Evolutionary conservation across 2,329 filamentous ascomycete species (phyloP).

Genomic region (Fusarium compactum): DNA sequence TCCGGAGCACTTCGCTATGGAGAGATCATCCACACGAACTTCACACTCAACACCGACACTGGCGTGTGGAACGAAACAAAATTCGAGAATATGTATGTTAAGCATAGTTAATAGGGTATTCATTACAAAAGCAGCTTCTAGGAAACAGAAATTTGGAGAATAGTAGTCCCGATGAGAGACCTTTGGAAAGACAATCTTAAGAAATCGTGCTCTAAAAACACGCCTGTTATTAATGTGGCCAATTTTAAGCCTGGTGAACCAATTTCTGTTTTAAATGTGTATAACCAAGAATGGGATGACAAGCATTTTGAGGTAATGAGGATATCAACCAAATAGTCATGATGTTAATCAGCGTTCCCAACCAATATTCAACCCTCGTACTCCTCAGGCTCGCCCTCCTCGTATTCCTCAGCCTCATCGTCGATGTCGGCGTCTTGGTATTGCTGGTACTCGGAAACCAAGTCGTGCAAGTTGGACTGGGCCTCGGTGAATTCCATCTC

Average conservation of each 20-base stretch:
- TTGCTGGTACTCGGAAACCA: constrained; percentile 99
- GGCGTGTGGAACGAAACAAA: constrained; percentile 24
- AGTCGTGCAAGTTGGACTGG: constrained; percentile 99
- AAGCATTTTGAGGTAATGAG: constrained; percentile 24
- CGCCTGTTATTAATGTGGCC: constrained; percentile 20
- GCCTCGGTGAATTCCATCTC: constrained; percentile 99
- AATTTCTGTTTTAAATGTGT: constrained; percentile 35
- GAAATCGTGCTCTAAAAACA: background rate
- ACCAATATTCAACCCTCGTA: constrained; percentile 21
- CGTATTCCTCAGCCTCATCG: constrained; percentile 88
- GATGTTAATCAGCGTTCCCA: constrained; percentile 19
- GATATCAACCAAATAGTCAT: constrained; percentile 20
- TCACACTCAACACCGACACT: constrained; percentile 36
- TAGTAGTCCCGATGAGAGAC: background rate
- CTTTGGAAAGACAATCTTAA: background rate
- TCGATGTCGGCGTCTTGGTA: constrained; percentile 99
- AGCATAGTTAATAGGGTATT: constrained; percentile 1
- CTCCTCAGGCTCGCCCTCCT: constrained; percentile 47
- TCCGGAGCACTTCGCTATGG: constrained; percentile 67
- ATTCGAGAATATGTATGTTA: constrained; percentile 31
- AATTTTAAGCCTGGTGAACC: constrained; percentile 21
- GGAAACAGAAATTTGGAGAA: background rate
- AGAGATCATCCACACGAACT: constrained; percentile 51
- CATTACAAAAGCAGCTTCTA: background rate
- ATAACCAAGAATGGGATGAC: constrained; percentile 21